phyloP scores from a whole-genome alignment of 73 alveolate genomes.

The Durusdinium trenchii region DNA sequence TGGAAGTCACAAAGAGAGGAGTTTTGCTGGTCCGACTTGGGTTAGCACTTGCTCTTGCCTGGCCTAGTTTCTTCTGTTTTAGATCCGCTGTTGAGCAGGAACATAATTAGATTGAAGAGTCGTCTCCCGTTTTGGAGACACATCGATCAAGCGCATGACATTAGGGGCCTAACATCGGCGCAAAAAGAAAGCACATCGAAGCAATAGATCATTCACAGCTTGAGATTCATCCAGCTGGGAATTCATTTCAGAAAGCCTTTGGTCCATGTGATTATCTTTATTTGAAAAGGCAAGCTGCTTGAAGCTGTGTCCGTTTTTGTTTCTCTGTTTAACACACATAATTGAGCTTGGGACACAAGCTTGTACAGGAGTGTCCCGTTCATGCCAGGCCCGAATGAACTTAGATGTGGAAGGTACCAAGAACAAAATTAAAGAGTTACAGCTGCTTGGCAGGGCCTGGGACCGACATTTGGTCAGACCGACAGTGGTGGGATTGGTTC shows the following conservation, averaged over 20 bases:
- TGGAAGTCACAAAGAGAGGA: background rate
- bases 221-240: no score
- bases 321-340: background rate
- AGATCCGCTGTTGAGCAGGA: background rate
- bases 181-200: no score
- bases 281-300: background rate
- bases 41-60: background rate
- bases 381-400: constrained; percentile 28
- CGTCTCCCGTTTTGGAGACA: no score
- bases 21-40: background rate
- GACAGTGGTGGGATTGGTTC: no score
- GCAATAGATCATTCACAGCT: no score
- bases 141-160: no score
- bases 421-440: constrained; percentile 9
- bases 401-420: constrained; percentile 40
- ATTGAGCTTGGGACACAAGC: background rate
- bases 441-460: background rate
- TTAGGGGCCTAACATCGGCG: no score
- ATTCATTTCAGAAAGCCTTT: no score
- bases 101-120: no score
- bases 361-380: background rate
- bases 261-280: no score
- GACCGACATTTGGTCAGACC: no score
- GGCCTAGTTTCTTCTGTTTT: no score
- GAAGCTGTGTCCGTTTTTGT: background rate